A percentile compares a stretch with the other conserved stretches of the same genome.
Conservation (phyloP, 192 early-diverging fungal species). For the Backusella luteola region DNA sequence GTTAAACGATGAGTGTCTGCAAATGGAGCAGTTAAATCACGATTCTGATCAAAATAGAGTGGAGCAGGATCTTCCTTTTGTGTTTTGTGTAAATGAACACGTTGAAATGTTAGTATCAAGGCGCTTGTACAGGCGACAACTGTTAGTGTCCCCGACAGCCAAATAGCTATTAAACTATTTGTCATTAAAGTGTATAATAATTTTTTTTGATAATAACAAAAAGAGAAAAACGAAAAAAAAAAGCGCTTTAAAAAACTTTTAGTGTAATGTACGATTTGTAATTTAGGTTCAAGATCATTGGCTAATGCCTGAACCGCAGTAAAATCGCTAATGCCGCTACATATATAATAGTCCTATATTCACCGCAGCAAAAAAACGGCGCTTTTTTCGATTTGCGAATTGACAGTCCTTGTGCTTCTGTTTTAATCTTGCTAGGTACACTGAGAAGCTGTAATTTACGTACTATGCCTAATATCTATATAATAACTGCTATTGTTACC, state of each 20-base stretch:
- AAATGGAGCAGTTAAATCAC: background rate
- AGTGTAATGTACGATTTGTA: background rate
- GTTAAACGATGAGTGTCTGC: background rate
- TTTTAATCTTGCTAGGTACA: background rate
- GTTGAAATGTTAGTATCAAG: slow-evolving; percentile 9
- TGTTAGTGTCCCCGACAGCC: slow-evolving; percentile 7
- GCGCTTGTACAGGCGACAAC: slow-evolving; percentile 6
- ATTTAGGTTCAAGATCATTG: background rate
- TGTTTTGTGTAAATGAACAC: background rate
- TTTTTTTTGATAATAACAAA: background rate
- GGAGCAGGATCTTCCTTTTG: slow-evolving; percentile 12
- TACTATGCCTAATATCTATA: no score
- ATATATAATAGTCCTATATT: background rate
- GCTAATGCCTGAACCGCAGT: background rate
- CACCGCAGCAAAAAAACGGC: background rate
- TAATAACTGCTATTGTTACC: no score
- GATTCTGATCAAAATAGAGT: background rate
- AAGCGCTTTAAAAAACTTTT: background rate
- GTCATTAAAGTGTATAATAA: background rate
- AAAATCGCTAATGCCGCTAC: background rate
- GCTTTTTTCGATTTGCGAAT: background rate
- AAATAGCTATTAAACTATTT: background rate
- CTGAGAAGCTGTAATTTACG: background rate
- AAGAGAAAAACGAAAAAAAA: background rate
- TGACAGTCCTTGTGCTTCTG: background rate